Evolutionary conservation across 331 rosid genomes (phyloP), one percentile per base, ranked within the genome.

Genomic region (Malus hybrid): DNA sequence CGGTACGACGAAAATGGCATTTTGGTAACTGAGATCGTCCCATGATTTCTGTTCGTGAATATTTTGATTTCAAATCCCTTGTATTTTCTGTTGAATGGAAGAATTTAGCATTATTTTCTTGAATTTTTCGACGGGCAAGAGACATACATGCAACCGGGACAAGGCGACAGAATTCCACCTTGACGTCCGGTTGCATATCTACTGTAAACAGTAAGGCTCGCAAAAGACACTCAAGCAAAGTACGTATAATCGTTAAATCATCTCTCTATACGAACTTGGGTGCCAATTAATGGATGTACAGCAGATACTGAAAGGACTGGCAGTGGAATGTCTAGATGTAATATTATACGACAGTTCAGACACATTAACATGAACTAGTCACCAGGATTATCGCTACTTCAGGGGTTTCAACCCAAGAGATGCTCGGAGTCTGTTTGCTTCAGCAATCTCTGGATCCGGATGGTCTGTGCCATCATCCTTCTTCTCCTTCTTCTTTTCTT

Each of bases 361-460:
- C 62, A 65, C n/a, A 73, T 10, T 6, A 42, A 42, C 7, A 24
- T 73, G 39, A 22, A 72, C 76, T 31, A 61, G 54, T 22, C 56
- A 24, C 32, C 15, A 22, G 18, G 32, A 22, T 15, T 7, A 6
- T 63, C 62, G 50, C 27, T 48, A 70, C 82, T 76, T 91, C 75
- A 93, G 83, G 3, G 98, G 98, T 79, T 92, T 93, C 96, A 94
- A 62, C 74, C 99, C 99, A 44, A 94, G 90, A 46, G 93, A 75
- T 14, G 96, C 96, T 11, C 96, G 88, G 13, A 95, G 67, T 83
- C 75, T 84, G 84, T 95, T 95, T 31, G 96, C 91, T 84, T 87
- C 99, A 22, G 96, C 99, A 65, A 95, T 92, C 76, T 92, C 97
- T 4, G 97, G 97, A 84, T 95, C 90, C 7, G 92, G 93, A 81